Conservation (phyloP, 352 stramenopile genomes). For the Phytophthora podocarpi region DNA sequence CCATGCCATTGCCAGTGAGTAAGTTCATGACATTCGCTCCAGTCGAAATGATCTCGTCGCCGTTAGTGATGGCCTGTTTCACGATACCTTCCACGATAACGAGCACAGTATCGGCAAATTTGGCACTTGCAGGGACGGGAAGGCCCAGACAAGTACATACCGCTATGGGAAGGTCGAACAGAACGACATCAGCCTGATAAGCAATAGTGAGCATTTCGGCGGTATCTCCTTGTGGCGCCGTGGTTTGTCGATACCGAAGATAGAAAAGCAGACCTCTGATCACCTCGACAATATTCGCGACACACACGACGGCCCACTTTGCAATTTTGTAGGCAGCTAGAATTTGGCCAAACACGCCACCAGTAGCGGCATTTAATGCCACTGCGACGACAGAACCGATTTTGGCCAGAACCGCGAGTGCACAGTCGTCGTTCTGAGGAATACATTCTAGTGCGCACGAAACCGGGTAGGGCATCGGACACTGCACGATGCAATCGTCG, state of each 20-base stretch:
- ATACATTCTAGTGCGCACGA: constrained; percentile 31
- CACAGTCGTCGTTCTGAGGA: constrained; percentile 34
- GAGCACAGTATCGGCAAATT: constrained; percentile 11
- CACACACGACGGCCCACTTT: constrained; percentile 18
- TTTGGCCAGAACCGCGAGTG: constrained; percentile 12
- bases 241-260: constrained; percentile 26
- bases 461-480: constrained; percentile 32
- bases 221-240: constrained; percentile 15
- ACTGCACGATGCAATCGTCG: constrained; percentile 19
- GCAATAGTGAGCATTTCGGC: constrained; percentile 21
- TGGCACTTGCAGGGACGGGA: not conserved
- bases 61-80: constrained; percentile 31
- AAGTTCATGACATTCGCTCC: constrained; percentile 29
- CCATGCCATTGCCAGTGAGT: constrained; percentile 12
- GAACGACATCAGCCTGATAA: constrained; percentile 31
- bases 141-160: constrained; percentile 15
- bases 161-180: constrained; percentile 24
- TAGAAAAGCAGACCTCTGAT: constrained; percentile 27
- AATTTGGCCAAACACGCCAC: constrained; percentile 18
- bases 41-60: constrained; percentile 29
- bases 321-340: constrained; percentile 2
- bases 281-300: constrained; percentile 4
- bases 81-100: constrained; percentile 31
- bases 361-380: constrained; percentile 24
- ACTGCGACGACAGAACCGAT: constrained; percentile 23